Percentiles rank a stretch among this genome's conserved stretches.
These are phyloP conservation scores for Bonia amplexicaulis DNA, from an alignment of 176 grass and related monocot species.

Conservation along the genomic window DNA sequence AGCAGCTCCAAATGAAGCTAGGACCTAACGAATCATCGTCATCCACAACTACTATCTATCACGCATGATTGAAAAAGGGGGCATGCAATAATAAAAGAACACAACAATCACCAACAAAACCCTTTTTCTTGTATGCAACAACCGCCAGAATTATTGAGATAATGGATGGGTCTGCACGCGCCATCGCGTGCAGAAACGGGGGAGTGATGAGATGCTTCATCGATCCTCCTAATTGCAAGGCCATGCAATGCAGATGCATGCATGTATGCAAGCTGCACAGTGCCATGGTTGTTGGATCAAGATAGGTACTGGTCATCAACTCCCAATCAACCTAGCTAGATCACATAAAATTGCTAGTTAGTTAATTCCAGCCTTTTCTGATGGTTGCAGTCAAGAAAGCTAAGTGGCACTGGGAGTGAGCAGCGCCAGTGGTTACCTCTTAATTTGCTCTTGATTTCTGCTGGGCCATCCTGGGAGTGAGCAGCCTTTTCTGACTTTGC, in stretches of 20 bases:
- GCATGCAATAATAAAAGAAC: neutral
- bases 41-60: neutral
- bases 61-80: neutral
- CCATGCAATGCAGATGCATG: neutral
- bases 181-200: neutral
- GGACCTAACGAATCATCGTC: neutral
- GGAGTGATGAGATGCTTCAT: neutral
- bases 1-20: neutral
- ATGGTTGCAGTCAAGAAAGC: neutral
- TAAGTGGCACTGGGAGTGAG: neutral
- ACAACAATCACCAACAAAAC: neutral
- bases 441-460: neutral
- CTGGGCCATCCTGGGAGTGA: neutral
- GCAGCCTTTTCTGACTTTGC: neutral
- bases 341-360: neutral
- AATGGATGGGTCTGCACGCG: neutral
- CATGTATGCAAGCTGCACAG: neutral
- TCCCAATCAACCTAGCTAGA: neutral
- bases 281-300: constrained; percentile 10
- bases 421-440: neutral
- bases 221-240: neutral
- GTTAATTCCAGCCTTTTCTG: neutral
- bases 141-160: constrained; percentile 15
- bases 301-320: constrained; percentile 18
- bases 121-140: neutral